Conservation (phyloP, 495 filamentous ascomycete genomes). For the Penicillium canariense region DNA sequence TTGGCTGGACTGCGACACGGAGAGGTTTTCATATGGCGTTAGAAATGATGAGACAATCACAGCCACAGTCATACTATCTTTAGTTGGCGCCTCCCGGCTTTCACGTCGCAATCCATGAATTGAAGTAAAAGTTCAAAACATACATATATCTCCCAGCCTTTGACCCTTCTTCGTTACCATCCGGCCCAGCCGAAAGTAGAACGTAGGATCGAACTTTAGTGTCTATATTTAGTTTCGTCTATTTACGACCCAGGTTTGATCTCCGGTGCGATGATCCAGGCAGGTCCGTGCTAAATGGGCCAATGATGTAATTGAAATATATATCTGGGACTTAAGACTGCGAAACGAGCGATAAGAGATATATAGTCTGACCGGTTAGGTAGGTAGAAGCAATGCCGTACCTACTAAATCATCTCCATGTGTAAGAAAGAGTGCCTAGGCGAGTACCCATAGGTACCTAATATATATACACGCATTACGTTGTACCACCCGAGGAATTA, state of each 20-base stretch:
- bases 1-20: slow-evolving; percentile 42
- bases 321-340: neutral
- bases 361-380: no score
- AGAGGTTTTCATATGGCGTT: slow-evolving; percentile 47
- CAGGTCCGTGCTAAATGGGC: no score
- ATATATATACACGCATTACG: no score
- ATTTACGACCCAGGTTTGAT: no score
- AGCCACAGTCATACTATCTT: slow-evolving; percentile 44
- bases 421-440: no score
- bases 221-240: neutral
- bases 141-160: slow-evolving; percentile 21
- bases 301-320: neutral
- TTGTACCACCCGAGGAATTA: no score
- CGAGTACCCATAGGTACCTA: no score
- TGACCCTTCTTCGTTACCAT: neutral
- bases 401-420: no score
- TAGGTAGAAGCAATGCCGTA: no score
- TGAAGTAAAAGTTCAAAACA: slow-evolving; percentile 41
- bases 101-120: slow-evolving; percentile 43
- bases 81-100: slow-evolving; percentile 42
- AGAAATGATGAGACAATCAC: slow-evolving; percentile 46
- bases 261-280: no score
- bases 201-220: neutral
- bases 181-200: slow-evolving; percentile 1
- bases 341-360: neutral